Evolutionary conservation across 441 rosid species (phyloP), one percentile per base, ranked within the genome.

Genomic region (Lagerstroemia fauriei): DNA sequence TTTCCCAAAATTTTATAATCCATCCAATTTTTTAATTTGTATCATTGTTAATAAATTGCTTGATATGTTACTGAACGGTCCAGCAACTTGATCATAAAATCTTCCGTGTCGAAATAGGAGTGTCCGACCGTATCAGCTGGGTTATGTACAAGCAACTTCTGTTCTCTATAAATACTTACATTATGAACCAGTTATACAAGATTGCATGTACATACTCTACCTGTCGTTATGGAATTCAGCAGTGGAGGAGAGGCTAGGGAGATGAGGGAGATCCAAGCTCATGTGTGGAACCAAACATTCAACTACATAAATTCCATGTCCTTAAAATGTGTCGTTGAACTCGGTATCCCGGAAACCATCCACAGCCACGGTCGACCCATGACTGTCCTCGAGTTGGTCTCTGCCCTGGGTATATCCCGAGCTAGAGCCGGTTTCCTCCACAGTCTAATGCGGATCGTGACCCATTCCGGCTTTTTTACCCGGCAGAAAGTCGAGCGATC

Each of bases 381-480:
- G 56, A 50, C 83, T 1, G 56, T 73, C 50, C 27, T 56, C 0
- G 65, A 73, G 17, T 78, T 88, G 0, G 65, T 65, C 22, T 14
- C 85, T 0, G 75, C 79, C 1, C 79, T 85, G 14, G 46, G 61
- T 20, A 61, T 85, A n/a, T n/a, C n/a, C 44, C 44, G 44, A 38
- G 44, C 44, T 38, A 38, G 44, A 38, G 44, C 44, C 20, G 17
- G 24, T 8, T 34, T 53, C 46, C 11, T 86, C 27, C 25, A 9
- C 41, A 85, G 89, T 68, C 86, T 88, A 12, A 86, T 88, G 88
- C 83, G 81, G 5, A 25, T 82, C 57, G 81, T 86, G 3, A 74
- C 83, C 44, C 84, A 83, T 38, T 77, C 86, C 0, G 87, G 89
- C 29, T 86, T 89, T 81, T 80, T 87, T 74, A 63, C 78, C 13